These are phyloP conservation scores for Parascedosporium putredinis DNA, from an alignment of 2,329 filamentous ascomycete species.

Conservation along the genomic window DNA sequence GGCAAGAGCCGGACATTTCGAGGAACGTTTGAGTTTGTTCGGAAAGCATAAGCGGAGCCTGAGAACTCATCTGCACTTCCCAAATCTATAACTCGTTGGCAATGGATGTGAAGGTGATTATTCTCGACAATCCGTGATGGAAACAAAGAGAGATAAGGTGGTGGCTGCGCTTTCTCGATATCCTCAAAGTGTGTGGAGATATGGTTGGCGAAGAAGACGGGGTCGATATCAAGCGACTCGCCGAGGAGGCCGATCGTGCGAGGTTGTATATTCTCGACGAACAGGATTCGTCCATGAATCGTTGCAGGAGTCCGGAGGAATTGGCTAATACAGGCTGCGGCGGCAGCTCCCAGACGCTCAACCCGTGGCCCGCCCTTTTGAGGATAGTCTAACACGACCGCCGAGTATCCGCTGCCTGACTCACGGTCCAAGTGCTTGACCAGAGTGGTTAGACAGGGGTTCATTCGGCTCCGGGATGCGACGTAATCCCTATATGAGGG, in stretches of 20 bases:
- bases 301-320: not conserved
- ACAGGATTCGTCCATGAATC: conserved; percentile 7
- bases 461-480: not conserved
- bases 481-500: not conserved
- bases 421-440: not conserved
- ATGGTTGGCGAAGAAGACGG: conserved; percentile 14
- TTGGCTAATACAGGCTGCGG: not conserved
- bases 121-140: conserved; percentile 11
- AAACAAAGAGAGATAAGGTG: conserved; percentile 12
- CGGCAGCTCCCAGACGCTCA: not conserved
- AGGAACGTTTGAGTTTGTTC: not conserved
- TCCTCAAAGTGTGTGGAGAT: conserved; percentile 12
- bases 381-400: not conserved
- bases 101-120: conserved; percentile 13
- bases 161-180: conserved; percentile 12
- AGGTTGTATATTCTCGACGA: conserved; percentile 13
- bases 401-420: not conserved
- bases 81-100: conserved; percentile 13
- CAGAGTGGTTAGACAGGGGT: not conserved
- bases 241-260: conserved; percentile 10
- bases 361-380: not conserved
- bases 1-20: not conserved
- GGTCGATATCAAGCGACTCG: conserved; percentile 12
- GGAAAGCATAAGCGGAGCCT: not conserved
- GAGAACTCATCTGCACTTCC: conserved; percentile 7